Conservation (phyloP, 768 basidiomycete species). For the Boletus edulis region DNA sequence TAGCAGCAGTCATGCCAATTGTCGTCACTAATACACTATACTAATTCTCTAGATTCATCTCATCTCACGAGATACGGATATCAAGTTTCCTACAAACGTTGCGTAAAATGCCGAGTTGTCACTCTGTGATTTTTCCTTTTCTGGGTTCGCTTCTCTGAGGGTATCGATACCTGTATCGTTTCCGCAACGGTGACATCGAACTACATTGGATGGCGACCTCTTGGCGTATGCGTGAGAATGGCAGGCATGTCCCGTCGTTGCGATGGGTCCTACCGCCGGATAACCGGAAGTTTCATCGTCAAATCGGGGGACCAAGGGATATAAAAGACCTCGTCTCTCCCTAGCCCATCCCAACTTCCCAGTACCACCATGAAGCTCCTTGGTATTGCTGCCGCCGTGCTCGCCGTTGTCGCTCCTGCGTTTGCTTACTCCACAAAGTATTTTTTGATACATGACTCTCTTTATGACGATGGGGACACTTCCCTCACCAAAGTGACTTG, state of each 20-base stretch:
- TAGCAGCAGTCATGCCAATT: too few relatives aligned
- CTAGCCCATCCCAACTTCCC: not conserved
- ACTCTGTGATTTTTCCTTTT: too few relatives aligned
- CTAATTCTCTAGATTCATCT: too few relatives aligned
- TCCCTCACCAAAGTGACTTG: constrained; percentile 47
- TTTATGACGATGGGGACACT: constrained; percentile 43
- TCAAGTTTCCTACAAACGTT: too few relatives aligned
- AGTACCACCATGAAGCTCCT: constrained; percentile 5
- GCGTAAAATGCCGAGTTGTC: too few relatives aligned
- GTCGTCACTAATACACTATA: too few relatives aligned
- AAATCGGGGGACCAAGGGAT: not conserved
- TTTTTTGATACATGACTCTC: constrained; percentile 41
- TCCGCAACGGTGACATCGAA: too few relatives aligned
- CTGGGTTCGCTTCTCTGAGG: too few relatives aligned
- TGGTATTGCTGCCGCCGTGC: not conserved
- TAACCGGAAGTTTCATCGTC: not conserved
- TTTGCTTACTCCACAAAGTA: constrained; percentile 8
- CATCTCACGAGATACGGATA: too few relatives aligned
- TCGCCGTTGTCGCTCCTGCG: constrained; percentile 9
- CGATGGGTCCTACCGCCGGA: not conserved
- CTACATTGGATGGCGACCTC: not conserved
- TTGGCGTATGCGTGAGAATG: not conserved
- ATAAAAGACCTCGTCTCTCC: not conserved
- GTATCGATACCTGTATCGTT: too few relatives aligned
- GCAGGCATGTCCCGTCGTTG: not conserved